A percentile compares a stretch with the other conserved stretches of the same genome.
Evolutionary conservation across 2,329 filamentous ascomycete species (phyloP).

Genomic region (Aureobasidium lini): DNA sequence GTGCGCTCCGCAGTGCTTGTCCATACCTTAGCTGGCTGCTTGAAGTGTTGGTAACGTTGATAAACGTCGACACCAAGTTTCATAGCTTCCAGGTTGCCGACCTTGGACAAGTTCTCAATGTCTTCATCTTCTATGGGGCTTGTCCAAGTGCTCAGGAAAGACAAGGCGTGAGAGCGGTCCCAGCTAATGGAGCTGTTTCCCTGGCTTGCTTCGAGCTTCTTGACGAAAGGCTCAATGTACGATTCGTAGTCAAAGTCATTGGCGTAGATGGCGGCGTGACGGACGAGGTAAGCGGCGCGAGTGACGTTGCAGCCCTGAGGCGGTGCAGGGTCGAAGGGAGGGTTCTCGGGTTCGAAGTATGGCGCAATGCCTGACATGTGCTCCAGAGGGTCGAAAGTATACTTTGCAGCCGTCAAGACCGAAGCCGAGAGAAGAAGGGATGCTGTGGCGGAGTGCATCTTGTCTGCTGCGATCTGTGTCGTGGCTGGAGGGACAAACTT

Average conservation of each 20-base stretch:
- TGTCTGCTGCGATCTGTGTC: background rate
- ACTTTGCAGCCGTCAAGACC: constrained; percentile 18
- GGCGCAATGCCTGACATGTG: constrained; percentile 45
- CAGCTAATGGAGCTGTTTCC: constrained; percentile 52
- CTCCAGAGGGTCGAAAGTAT: constrained; percentile 40
- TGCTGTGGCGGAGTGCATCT: constrained; percentile 5
- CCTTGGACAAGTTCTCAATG: constrained; percentile 52
- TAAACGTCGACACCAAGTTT: constrained; percentile 52
- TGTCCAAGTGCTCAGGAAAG: constrained; percentile 51
- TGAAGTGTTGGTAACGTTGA: constrained; percentile 51
- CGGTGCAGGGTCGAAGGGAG: constrained; percentile 39
- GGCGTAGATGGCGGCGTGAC: constrained; percentile 45
- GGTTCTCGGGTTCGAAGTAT: constrained; percentile 43
- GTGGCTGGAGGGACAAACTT: background rate
- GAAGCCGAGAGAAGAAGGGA: constrained; percentile 10
- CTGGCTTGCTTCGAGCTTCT: constrained; percentile 43
- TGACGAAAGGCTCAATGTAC: constrained; percentile 44
- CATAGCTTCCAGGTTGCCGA: constrained; percentile 54
- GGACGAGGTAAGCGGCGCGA: constrained; percentile 41
- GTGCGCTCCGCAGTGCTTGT: constrained; percentile 57
- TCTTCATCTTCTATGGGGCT: constrained; percentile 51
- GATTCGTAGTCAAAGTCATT: constrained; percentile 47
- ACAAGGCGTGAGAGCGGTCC: constrained; percentile 47
- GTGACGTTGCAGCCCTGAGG: constrained; percentile 46
- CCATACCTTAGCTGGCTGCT: constrained; percentile 50